Conservation (phyloP, 2,329 filamentous ascomycete species). For the Ceratocystis lukuohia region DNA sequence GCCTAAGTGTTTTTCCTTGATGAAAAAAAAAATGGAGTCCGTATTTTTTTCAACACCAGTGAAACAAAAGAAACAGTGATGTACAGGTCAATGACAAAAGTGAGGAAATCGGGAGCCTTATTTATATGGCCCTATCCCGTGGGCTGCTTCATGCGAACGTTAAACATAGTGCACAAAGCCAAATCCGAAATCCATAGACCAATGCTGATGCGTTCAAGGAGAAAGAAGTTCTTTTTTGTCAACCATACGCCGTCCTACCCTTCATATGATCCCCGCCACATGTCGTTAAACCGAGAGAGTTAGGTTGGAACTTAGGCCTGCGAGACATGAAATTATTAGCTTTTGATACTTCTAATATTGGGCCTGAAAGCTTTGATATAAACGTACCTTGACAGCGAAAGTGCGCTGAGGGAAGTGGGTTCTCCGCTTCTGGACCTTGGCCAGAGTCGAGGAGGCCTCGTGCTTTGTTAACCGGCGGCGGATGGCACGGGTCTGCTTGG, state of each 20-base stretch:
- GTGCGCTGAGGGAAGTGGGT: conserved; percentile 97
- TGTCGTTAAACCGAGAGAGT: conserved; percentile 17
- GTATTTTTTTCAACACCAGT: conserved; percentile 16
- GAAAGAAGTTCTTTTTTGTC: conserved; percentile 19
- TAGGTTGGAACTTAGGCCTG: conserved; percentile 19
- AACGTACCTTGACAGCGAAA: conserved; percentile 84
- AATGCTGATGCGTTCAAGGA: conserved; percentile 20
- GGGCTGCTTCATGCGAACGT: conserved; percentile 19
- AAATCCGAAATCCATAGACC: conserved; percentile 20
- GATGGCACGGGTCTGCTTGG: conserved; percentile 97
- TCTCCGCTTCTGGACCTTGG: conserved; percentile 94
- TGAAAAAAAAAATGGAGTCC: conserved; percentile 9
- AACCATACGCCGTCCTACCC: conserved; percentile 20
- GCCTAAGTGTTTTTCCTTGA: conserved; percentile 1
- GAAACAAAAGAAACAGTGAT: conserved; percentile 14
- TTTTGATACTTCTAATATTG: background rate
- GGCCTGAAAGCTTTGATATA: background rate
- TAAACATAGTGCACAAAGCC: conserved; percentile 19
- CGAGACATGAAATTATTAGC: background rate
- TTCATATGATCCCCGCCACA: conserved; percentile 19
- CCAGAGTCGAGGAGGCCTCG: conserved; percentile 70
- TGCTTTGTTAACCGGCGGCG: conserved; percentile 86
- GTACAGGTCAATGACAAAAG: conserved; percentile 12
- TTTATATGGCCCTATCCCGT: conserved; percentile 19
- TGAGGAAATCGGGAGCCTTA: conserved; percentile 17